phyloP scores from a whole-genome alignment of 176 grass and related monocot genomes.

The Dendrocalamus sinicus region DNA sequence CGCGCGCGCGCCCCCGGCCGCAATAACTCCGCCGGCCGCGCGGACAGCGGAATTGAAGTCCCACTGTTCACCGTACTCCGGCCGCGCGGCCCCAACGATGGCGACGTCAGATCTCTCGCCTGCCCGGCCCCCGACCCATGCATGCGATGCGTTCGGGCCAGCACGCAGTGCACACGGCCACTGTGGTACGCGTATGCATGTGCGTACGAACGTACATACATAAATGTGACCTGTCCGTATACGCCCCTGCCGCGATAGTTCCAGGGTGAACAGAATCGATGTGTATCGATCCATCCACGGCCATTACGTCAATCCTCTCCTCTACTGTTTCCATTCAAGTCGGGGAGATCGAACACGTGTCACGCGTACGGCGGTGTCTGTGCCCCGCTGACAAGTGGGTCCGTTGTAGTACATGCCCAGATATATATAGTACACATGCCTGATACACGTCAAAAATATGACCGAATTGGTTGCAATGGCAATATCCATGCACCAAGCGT shows the following conservation, averaged over 20 bases:
- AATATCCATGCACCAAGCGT: not conserved
- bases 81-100: not conserved
- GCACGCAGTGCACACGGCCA: not conserved
- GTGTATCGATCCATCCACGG: not conserved
- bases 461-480: not conserved
- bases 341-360: not conserved
- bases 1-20: not conserved
- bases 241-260: not conserved
- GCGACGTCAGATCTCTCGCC: not conserved
- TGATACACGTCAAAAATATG: not conserved
- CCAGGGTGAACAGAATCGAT: not conserved
- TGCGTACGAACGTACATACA: not conserved
- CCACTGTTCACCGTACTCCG: not conserved
- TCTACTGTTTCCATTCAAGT: not conserved
- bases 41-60: not conserved
- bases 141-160: not conserved
- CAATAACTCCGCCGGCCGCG: not conserved
- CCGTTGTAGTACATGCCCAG: not conserved
- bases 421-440: not conserved
- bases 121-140: not conserved
- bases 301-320: not conserved
- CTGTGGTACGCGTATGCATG: not conserved
- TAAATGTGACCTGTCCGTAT: not conserved
- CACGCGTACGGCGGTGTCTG: not conserved
- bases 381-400: not conserved